phyloP scores from a whole-genome alignment of 1,284 basidiomycete species.

The Irpex sp. region DNA sequence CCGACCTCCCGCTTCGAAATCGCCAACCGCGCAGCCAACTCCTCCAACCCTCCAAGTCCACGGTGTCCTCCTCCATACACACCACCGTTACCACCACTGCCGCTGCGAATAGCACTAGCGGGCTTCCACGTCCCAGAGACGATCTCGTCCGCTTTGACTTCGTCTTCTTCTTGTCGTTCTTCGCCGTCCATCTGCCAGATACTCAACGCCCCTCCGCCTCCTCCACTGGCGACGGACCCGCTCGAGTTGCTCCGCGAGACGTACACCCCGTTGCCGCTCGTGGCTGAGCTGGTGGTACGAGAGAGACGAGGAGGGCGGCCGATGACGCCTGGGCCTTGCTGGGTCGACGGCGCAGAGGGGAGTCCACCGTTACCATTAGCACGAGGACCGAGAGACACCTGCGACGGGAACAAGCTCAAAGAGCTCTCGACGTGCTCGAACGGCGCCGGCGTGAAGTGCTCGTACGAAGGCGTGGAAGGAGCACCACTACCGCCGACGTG shows the following conservation, averaged over 20 bases:
- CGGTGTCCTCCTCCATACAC: background rate
- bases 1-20: background rate
- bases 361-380: no score
- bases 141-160: background rate
- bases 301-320: no score
- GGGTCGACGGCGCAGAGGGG: no score
- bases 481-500: no score
- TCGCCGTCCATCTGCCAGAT: background rate
- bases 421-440: background rate
- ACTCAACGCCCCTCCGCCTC: background rate
- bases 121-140: background rate
- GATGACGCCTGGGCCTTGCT: background rate
- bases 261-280: no score
- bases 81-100: background rate
- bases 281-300: no score
- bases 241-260: no score
- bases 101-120: background rate
- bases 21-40: background rate
- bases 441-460: background rate
- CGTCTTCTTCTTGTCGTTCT: background rate
- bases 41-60: background rate
- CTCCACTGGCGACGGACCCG: background rate
- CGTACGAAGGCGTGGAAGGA: background rate
- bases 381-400: no score
- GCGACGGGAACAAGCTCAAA: no score